Percentiles rank a stretch among this genome's conserved stretches.
Conservation (phyloP, 2,329 filamentous ascomycete genomes). For the Hirsutella thompsonii region DNA sequence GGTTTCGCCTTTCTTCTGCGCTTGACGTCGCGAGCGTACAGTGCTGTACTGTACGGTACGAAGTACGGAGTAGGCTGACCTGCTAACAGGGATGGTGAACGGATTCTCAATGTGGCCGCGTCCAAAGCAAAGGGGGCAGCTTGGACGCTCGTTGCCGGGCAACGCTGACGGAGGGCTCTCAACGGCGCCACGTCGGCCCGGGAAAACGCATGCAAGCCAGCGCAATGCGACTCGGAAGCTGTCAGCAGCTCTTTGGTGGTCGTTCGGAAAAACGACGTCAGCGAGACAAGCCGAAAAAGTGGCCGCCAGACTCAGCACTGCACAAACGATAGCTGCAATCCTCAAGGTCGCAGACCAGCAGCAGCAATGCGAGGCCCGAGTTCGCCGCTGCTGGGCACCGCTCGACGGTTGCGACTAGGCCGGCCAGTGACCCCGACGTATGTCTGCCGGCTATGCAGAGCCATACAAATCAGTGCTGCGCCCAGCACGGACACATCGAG, state of each 20-base stretch:
- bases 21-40: too few species aligned
- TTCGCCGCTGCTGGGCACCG: constrained; percentile 23
- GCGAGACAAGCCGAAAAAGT: neutral
- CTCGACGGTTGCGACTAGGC: constrained; percentile 16
- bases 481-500: constrained; percentile 42
- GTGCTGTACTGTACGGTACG: too few species aligned
- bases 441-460: constrained; percentile 42
- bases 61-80: too few species aligned
- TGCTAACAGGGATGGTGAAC: too few species aligned
- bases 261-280: too few species aligned
- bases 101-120: too few species aligned
- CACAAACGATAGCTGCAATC: neutral
- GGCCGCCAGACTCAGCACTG: neutral
- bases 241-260: too few species aligned
- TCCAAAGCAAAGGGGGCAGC: too few species aligned
- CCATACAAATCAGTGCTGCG: constrained; percentile 49
- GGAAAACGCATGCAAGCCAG: too few species aligned
- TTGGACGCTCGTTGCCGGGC: too few species aligned
- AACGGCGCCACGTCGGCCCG: neutral
- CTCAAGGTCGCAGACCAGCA: neutral
- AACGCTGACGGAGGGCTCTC: neutral
- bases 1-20: too few species aligned
- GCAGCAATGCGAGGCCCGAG: constrained; percentile 27
- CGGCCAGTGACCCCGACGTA: constrained; percentile 15
- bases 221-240: too few species aligned